Percentiles rank a stretch among this genome's conserved stretches.
Conservation (phyloP, 2,329 filamentous ascomycete species). For the Xylariaceae sp. region DNA sequence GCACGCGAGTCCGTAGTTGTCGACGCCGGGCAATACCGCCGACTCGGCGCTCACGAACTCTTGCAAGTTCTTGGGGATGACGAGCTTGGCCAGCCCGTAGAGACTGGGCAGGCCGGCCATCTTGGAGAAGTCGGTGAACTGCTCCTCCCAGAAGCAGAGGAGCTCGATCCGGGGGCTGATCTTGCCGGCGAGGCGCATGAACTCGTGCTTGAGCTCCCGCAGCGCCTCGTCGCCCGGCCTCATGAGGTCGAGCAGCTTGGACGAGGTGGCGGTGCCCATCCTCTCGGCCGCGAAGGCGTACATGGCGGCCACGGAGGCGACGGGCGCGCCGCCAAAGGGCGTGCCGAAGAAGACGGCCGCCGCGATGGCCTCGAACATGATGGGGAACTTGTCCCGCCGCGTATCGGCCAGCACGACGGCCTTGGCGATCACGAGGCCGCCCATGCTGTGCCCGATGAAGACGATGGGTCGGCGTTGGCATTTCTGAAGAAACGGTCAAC, state of each 20-base stretch:
- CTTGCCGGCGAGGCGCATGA: slow-evolving; percentile 33
- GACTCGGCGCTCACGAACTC: slow-evolving; percentile 38
- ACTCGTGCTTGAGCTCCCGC: slow-evolving; percentile 34
- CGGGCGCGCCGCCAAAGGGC: slow-evolving; percentile 35
- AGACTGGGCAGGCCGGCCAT: slow-evolving; percentile 31
- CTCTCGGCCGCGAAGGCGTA: slow-evolving; percentile 32
- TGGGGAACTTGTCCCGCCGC: slow-evolving; percentile 31
- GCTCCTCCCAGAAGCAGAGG: slow-evolving; percentile 37
- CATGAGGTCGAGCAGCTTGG: slow-evolving; percentile 37
- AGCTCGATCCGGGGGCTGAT: slow-evolving; percentile 33
- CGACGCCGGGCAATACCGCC: slow-evolving; percentile 33
- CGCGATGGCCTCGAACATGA: slow-evolving; percentile 37
- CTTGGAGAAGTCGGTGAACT: slow-evolving; percentile 34
- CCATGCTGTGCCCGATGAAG: slow-evolving; percentile 41
- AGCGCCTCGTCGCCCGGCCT: slow-evolving; percentile 35
- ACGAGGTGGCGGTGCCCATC: slow-evolving; percentile 29
- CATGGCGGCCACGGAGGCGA: slow-evolving; percentile 35
- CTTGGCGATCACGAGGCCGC: slow-evolving; percentile 39
- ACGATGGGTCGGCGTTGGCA: slow-evolving; percentile 34
- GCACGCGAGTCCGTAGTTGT: slow-evolving; percentile 31
- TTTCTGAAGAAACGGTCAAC: slow-evolving; percentile 19
- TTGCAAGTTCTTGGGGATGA: slow-evolving; percentile 31
- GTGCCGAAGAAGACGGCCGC: slow-evolving; percentile 38
- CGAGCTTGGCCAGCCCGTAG: slow-evolving; percentile 24
- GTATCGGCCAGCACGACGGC: slow-evolving; percentile 33